These are phyloP conservation scores for Citrus mangshanensis DNA, from an alignment of 345 rosid species.

Conservation along the genomic window DNA sequence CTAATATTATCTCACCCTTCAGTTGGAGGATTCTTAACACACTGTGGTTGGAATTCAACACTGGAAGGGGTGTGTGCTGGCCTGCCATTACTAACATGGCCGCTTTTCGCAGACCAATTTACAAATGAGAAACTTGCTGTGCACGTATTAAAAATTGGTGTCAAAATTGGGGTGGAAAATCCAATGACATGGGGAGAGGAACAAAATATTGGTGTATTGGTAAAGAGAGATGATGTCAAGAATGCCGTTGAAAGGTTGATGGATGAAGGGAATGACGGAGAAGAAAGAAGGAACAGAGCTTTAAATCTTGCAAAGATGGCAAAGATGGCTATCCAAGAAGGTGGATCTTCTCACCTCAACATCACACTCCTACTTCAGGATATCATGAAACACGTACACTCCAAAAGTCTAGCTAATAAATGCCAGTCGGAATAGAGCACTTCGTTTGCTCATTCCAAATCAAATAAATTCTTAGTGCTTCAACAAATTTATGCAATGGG, in stretches of 20 bases:
- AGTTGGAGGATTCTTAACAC: conserved; percentile 20
- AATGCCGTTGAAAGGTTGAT: neutral
- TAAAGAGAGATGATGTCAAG: neutral
- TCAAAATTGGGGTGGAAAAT: neutral
- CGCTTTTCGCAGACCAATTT: neutral
- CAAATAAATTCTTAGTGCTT: too few species aligned
- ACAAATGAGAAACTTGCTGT: neutral
- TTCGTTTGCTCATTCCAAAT: too few species aligned
- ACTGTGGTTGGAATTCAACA: conserved; percentile 13
- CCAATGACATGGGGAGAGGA: neutral
- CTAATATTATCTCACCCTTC: conserved; percentile 10
- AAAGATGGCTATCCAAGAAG: conserved; percentile 5
- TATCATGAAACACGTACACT: neutral
- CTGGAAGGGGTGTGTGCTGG: conserved; percentile 11
- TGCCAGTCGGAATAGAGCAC: neutral
- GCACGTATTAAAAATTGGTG: neutral
- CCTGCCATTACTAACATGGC: neutral
- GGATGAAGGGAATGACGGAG: neutral
- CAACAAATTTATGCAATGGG: too few species aligned
- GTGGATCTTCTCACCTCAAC: conserved; percentile 5
- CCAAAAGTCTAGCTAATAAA: neutral
- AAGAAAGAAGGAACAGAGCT: conserved; percentile 9
- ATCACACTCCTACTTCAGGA: conserved; percentile 3
- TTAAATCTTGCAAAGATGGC: neutral
- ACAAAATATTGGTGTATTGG: neutral